phyloP scores from a whole-genome alignment of 106 monocot genomes.

The Dioscorea dumetorum region DNA sequence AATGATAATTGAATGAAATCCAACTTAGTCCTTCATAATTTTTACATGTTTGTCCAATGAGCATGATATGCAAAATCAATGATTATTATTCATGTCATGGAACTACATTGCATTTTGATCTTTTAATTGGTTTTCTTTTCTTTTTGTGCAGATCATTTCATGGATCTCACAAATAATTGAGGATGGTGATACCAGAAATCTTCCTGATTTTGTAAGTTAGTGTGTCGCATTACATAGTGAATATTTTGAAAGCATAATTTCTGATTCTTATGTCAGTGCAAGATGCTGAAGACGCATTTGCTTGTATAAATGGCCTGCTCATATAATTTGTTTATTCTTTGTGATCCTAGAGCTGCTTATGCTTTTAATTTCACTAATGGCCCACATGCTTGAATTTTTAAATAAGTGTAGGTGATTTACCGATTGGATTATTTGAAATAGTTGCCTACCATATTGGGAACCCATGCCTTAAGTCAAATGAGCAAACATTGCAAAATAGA shows the following conservation, averaged over 20 bases:
- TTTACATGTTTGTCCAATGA: too few species aligned
- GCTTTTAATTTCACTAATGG: too few species aligned
- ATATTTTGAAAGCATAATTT: neutral
- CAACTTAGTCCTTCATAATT: neutral
- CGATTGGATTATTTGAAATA: too few species aligned
- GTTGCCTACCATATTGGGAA: too few species aligned
- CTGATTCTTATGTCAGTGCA: neutral
- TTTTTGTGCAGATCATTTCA: conserved; percentile 46
- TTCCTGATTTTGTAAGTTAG: conserved; percentile 87
- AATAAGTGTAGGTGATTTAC: too few species aligned
- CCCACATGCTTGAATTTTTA: too few species aligned
- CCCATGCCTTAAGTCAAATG: too few species aligned
- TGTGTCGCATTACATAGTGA: neutral
- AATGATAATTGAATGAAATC: neutral
- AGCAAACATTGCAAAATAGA: too few species aligned
- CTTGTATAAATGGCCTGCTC: neutral
- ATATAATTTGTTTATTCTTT: neutral
- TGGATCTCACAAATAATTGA: conserved; percentile 87
- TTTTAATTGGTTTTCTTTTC: conserved; percentile 3
- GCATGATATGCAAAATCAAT: too few species aligned
- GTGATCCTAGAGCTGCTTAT: neutral
- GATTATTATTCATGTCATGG: too few species aligned
- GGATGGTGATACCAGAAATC: conserved; percentile 73
- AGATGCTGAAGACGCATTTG: neutral
- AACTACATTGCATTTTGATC: too few species aligned